Evolutionary conservation across 176 grass and related monocot species (phyloP).

Genomic region (Hsuehochloa calcarea): DNA sequence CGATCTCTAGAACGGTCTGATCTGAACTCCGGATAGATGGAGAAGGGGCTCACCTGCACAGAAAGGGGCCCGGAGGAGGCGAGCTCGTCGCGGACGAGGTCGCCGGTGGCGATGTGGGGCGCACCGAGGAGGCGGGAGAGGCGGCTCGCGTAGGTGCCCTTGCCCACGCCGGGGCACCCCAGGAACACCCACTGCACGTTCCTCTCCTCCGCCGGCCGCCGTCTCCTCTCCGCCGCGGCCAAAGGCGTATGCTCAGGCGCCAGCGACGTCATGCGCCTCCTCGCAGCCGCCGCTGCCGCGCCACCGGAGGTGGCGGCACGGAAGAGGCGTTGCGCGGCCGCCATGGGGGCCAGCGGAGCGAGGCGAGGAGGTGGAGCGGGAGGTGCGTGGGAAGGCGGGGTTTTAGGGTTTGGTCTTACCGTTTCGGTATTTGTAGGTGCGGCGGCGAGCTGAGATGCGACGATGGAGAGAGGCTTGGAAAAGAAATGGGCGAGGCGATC

Average conservation of each 20-base stretch:
- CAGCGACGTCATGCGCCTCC: slow-evolving; percentile 44
- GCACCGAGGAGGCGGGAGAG: slow-evolving; percentile 78
- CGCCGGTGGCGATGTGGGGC: slow-evolving; percentile 90
- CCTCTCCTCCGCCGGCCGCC: slow-evolving; percentile 41
- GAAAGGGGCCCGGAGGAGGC: slow-evolving; percentile 64
- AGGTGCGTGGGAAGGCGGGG: background rate
- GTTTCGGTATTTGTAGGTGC: slow-evolving; percentile 30
- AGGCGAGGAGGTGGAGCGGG: background rate
- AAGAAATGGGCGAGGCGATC: background rate
- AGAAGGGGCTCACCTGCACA: slow-evolving; percentile 35
- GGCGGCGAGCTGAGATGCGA: slow-evolving; percentile 31
- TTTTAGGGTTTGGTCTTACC: slow-evolving; percentile 30
- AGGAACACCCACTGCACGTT: slow-evolving; percentile 98
- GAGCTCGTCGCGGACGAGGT: slow-evolving; percentile 89
- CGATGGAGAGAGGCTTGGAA: slow-evolving; percentile 2
- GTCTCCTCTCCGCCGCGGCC: slow-evolving; percentile 4
- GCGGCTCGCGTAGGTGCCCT: slow-evolving; percentile 85
- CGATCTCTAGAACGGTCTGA: background rate
- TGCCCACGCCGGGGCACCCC: slow-evolving; percentile 84
- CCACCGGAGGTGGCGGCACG: slow-evolving; percentile 24
- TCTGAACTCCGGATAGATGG: background rate
- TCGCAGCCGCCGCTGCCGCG: slow-evolving; percentile 1
- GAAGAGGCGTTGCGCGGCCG: slow-evolving; percentile 49
- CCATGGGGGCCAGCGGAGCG: slow-evolving; percentile 40
- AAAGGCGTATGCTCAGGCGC: slow-evolving; percentile 18